phyloP scores from a whole-genome alignment of 331 rosid genomes.

The Prunus yedoensis region DNA sequence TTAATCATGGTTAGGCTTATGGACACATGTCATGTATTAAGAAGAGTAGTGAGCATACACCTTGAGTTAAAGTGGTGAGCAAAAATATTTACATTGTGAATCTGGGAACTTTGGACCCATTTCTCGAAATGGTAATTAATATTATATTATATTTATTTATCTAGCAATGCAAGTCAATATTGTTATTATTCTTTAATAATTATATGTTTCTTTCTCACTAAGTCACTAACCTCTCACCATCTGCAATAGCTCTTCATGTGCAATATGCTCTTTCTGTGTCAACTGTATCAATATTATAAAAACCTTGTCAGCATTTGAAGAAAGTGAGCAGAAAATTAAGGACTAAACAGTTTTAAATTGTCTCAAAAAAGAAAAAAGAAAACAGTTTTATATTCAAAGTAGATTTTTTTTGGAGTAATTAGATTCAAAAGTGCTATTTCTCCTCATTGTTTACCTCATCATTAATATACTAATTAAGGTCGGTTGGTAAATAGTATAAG shows the following conservation, averaged over 20 bases:
- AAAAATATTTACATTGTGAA: too few relatives aligned
- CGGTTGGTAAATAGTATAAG: background rate
- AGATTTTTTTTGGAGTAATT: background rate
- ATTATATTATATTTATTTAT: background rate
- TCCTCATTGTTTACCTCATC: background rate
- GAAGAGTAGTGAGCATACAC: fast-evolving
- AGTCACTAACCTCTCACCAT: background rate
- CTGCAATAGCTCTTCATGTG: background rate
- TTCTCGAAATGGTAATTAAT: slow-evolving; percentile 5
- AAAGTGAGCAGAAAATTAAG: background rate
- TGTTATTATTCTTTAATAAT: background rate
- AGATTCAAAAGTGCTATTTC: background rate
- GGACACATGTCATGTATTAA: fast-evolving
- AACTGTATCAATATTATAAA: background rate
- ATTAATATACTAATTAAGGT: background rate
- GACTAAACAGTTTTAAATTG: background rate
- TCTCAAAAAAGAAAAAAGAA: too few relatives aligned
- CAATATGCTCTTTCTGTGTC: background rate
- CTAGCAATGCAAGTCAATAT: background rate
- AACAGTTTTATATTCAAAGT: background rate
- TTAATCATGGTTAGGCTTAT: fast-evolving
- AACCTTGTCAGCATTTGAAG: background rate
- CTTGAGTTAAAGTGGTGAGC: too few relatives aligned
- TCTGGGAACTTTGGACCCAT: too few relatives aligned
- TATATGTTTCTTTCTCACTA: background rate